phyloP scores from a whole-genome alignment of 768 basidiomycete genomes.

The Podaxis mareebaensis region DNA sequence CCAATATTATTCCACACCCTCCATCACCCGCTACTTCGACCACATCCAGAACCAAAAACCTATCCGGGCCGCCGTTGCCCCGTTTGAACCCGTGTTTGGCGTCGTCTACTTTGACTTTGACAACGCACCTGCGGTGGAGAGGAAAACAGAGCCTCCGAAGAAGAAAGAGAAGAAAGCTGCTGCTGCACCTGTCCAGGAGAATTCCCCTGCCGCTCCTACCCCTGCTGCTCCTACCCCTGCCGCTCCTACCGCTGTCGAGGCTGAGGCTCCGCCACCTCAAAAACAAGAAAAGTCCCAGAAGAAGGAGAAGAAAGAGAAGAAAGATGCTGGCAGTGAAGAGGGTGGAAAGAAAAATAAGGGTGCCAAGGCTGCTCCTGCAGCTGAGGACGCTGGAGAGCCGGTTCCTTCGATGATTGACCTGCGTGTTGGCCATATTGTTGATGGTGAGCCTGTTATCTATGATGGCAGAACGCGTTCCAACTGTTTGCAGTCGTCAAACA shows the following conservation, averaged over 20 bases:
- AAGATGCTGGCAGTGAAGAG: conserved; percentile 32
- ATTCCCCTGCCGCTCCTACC: conserved; percentile 22
- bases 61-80: conserved; percentile 58
- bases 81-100: conserved; percentile 51
- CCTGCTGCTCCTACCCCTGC: neutral
- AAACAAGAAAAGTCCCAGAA: conserved; percentile 37
- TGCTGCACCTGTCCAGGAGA: conserved; percentile 31
- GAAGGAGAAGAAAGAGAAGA: conserved; percentile 63
- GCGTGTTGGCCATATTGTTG: conserved; percentile 89
- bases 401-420: conserved; percentile 97
- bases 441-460: conserved; percentile 53
- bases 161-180: conserved; percentile 67
- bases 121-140: conserved; percentile 70
- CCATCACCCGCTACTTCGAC: conserved; percentile 92
- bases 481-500: conserved; percentile 80
- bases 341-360: conserved; percentile 41
- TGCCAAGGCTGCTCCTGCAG: conserved; percentile 41
- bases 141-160: conserved; percentile 71
- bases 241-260: conserved; percentile 11
- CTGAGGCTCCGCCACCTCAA: conserved; percentile 20
- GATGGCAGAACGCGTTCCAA: conserved; percentile 3
- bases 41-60: conserved; percentile 79
- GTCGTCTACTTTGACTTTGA: conserved; percentile 71
- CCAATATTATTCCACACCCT: conserved; percentile 79
- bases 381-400: conserved; percentile 77